Conservation (phyloP, 768 basidiomycete genomes). For the Amanita pallidorosea region DNA sequence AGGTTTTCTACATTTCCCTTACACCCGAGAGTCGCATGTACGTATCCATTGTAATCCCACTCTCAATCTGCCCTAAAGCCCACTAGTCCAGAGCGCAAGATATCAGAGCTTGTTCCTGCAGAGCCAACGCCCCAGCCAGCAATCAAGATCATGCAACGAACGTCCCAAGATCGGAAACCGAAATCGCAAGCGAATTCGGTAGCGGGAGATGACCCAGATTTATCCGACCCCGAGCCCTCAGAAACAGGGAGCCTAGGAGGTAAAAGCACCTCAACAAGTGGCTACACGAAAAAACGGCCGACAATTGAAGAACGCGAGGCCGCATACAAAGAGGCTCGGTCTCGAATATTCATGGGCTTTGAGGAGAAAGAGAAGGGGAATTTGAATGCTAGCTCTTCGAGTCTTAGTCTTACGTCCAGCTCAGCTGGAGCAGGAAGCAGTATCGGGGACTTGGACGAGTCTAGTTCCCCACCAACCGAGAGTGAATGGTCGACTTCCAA, state of each 20-base stretch:
- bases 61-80: constrained; percentile 10
- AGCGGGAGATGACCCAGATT: constrained; percentile 63
- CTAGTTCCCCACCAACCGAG: constrained; percentile 68
- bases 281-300: constrained; percentile 56
- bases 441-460: constrained; percentile 56
- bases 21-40: constrained; percentile 70
- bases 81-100: constrained; percentile 53
- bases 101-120: constrained; percentile 70
- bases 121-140: constrained; percentile 63
- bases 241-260: constrained; percentile 71
- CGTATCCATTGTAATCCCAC: constrained; percentile 19
- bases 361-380: constrained; percentile 66
- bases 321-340: constrained; percentile 81
- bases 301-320: constrained; percentile 83
- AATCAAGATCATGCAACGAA: constrained; percentile 82
- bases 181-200: constrained; percentile 58
- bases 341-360: constrained; percentile 79
- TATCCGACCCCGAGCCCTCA: constrained; percentile 72
- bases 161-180: constrained; percentile 38
- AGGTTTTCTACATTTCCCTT: constrained; percentile 46
- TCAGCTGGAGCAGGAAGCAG: constrained; percentile 50
- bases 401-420: constrained; percentile 58
- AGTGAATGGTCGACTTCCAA: constrained; percentile 64
- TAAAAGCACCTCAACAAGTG: constrained; percentile 51
- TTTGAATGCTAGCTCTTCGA: constrained; percentile 68